phyloP scores from a whole-genome alignment of 2,329 filamentous ascomycete genomes.

The Diaporthe ilicicola region DNA sequence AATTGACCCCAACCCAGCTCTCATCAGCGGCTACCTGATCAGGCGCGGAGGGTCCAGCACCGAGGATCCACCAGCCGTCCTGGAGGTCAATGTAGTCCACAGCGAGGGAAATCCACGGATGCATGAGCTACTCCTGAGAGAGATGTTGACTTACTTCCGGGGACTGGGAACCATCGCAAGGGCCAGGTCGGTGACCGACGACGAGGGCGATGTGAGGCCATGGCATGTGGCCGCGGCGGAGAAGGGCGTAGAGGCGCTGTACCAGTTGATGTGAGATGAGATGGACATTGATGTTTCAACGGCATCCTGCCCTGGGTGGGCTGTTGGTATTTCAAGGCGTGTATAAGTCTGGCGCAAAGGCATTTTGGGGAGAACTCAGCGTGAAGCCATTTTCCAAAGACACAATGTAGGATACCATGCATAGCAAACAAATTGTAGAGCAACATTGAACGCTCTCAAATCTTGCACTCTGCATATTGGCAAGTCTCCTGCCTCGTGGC shows the following conservation, averaged over 20 bases:
- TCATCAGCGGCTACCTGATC: constrained; percentile 72
- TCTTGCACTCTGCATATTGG: background rate
- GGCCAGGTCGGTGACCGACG: constrained; percentile 69
- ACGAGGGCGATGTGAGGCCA: constrained; percentile 70
- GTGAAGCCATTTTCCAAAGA: background rate
- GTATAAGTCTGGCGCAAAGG: constrained; percentile 7
- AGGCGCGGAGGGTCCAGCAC: constrained; percentile 65
- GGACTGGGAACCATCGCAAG: constrained; percentile 74
- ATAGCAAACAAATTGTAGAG: constrained; percentile 21
- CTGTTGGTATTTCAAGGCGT: background rate
- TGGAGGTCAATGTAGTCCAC: constrained; percentile 73
- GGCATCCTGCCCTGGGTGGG: background rate
- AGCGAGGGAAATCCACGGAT: constrained; percentile 60
- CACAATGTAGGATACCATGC: constrained; percentile 24
- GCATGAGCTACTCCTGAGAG: constrained; percentile 72
- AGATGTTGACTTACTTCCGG: constrained; percentile 75
- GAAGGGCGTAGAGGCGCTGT: constrained; percentile 72
- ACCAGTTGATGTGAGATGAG: constrained; percentile 65
- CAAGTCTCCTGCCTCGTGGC: too few species aligned
- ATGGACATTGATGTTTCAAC: background rate
- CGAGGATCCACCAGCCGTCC: constrained; percentile 66
- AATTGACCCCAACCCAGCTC: constrained; percentile 63
- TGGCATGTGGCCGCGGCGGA: constrained; percentile 81
- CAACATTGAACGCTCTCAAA: background rate
- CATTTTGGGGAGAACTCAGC: background rate